Evolutionary conservation across 352 stramenopile genomes (phyloP).

Genomic region (Phytophthora quininea): DNA sequence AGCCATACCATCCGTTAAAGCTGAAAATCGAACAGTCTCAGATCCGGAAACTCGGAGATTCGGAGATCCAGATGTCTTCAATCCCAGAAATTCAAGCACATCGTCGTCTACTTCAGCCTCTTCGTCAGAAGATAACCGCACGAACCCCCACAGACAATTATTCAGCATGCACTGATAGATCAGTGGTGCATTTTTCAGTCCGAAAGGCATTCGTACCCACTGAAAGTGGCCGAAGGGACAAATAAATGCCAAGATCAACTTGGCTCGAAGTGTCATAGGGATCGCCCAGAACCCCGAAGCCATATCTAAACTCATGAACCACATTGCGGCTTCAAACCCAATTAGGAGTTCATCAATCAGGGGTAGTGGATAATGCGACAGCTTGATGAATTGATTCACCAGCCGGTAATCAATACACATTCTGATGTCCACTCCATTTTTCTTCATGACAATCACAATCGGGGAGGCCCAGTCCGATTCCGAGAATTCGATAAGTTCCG

Average conservation of each 20-base stretch:
- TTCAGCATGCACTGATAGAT: slow-evolving; percentile 24
- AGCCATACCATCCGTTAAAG: not conserved
- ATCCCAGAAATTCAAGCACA: slow-evolving; percentile 1
- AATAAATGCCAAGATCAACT: slow-evolving; percentile 24
- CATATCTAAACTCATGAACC: slow-evolving; percentile 27
- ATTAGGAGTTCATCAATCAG: slow-evolving; percentile 4
- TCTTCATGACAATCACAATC: slow-evolving; percentile 8
- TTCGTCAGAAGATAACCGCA: not conserved
- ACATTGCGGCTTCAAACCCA: slow-evolving; percentile 24
- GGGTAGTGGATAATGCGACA: not conserved
- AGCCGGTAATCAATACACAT: slow-evolving; percentile 1
- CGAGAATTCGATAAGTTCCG: not conserved
- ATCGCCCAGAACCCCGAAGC: slow-evolving; percentile 27
- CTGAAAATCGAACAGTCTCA: not conserved
- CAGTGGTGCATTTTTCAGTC: slow-evolving; percentile 22
- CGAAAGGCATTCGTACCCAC: slow-evolving; percentile 27
- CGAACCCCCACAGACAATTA: slow-evolving; percentile 24
- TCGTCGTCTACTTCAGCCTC: slow-evolving; percentile 1
- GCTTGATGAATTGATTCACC: slow-evolving; percentile 1
- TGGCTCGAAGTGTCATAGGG: slow-evolving; percentile 19
- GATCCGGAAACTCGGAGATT: not conserved
- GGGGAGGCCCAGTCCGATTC: not conserved
- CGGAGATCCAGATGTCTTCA: not conserved
- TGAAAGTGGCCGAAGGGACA: slow-evolving; percentile 32
- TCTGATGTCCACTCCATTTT: slow-evolving; percentile 6